These are phyloP conservation scores for Populus simonii DNA, from an alignment of 345 rosid genomes.

Conservation along the genomic window DNA sequence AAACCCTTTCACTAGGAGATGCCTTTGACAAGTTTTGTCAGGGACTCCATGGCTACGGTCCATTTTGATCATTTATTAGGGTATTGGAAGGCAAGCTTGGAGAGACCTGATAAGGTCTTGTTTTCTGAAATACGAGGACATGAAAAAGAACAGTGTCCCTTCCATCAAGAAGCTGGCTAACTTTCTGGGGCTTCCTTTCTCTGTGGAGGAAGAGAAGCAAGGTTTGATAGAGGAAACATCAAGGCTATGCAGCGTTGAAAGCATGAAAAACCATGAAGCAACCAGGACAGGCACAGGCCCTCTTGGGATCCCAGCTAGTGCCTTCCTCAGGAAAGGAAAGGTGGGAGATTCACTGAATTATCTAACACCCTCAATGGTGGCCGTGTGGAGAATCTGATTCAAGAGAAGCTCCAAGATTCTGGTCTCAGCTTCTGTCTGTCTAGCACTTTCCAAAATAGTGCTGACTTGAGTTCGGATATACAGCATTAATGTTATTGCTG, in stretches of 20 bases:
- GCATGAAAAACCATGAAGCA: conserved; percentile 42
- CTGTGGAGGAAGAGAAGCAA: conserved; percentile 16
- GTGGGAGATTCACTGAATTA: conserved; percentile 41
- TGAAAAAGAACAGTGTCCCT: not conserved
- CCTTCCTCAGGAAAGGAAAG: conserved; percentile 32
- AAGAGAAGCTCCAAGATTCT: conserved; percentile 17
- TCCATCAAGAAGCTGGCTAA: too few relatives aligned
- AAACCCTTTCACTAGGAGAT: not conserved
- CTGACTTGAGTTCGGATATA: too few relatives aligned
- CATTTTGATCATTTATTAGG: conserved; percentile 32
- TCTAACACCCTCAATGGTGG: conserved; percentile 23
- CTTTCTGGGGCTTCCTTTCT: conserved; percentile 21
- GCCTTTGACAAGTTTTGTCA: conserved; percentile 31
- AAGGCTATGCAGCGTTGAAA: conserved; percentile 37
- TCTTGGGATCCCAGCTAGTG: conserved; percentile 14
- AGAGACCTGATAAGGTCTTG: conserved; percentile 21
- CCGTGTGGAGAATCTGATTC: conserved; percentile 9
- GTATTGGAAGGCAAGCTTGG: conserved; percentile 30
- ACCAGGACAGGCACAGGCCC: conserved; percentile 35
- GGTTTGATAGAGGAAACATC: conserved; percentile 26
- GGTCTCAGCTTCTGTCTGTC: conserved; percentile 16
- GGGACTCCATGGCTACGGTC: conserved; percentile 30
- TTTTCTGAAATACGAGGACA: conserved; percentile 42
- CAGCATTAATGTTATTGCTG: too few relatives aligned
- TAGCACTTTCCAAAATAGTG: too few relatives aligned